Base-by-base conservation (phyloP, 2,329 filamentous ascomycete species). In the Pseudovirgaria hyperparasitica region DNA sequence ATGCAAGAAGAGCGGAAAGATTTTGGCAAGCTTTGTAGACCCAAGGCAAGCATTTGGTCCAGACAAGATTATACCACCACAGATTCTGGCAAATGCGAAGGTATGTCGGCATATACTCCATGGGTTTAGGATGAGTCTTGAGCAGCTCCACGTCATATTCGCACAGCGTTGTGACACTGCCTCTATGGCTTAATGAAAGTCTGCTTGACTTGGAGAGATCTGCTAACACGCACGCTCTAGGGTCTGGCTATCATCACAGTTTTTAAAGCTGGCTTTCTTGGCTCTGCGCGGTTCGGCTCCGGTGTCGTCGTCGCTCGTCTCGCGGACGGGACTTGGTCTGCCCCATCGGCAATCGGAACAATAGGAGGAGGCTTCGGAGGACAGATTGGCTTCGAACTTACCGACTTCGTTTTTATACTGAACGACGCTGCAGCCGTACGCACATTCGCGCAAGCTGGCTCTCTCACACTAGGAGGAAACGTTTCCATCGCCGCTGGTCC, bases 341-440 rank as follows among this genome's bases (percentile, higher is more conserved):
- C 82, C 3, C 82, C 82, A 9, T 79, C 74, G 31, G 82, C 82
- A 27, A 85, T 90, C 46, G 76, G 76, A 27, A 85, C 80, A 2
- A 74, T 78, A 16, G 82, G 82, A 40, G 82, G 76, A 29, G 82
- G 82, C 14, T 81, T 92, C 38, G 82, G 82, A 40, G 82, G 82
- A 21, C 82, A 90, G 58, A 82, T 92, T 45, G 82, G 82, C 19
- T 82, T 87, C 54, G 82, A 92, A 55, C 57, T 92, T 35, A 90
- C 82, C 32, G 82, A 90, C 53, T 98, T 98, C 50, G 90, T 98
- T 51, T 96, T 98, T 59, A 94, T 98, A 39, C 74, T 98, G 38
- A 98, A 98, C 59, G 87, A 98, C 49, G 65, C 75, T 22, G 72
- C 65, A 32, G 87, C 90, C 23, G 87, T 98, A 39, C 82, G 82